Conservation (phyloP, 2,329 filamentous ascomycete genomes). For the Periconia digitata region DNA sequence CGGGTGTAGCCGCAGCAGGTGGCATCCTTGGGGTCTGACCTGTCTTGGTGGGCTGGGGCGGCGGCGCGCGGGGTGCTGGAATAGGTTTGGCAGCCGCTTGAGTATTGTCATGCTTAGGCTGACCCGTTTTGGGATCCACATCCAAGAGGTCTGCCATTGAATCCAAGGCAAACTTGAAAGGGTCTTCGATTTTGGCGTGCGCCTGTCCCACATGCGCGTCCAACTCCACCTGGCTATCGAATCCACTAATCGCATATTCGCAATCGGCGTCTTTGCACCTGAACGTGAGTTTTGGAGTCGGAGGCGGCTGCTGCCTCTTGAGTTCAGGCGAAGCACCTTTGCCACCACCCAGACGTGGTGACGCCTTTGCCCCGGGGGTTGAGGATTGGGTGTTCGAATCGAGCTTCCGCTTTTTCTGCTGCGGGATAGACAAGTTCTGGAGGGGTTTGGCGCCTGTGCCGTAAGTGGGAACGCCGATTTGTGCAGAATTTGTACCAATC, state of each 20-base stretch:
- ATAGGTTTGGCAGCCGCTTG: constrained; percentile 25
- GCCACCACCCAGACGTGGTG: constrained; percentile 40
- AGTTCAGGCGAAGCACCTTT: constrained; percentile 49
- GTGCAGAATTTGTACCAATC: constrained; percentile 53
- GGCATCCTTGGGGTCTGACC: constrained; percentile 36
- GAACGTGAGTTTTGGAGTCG: constrained; percentile 50
- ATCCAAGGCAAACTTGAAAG: constrained; percentile 58
- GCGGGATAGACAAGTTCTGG: constrained; percentile 60
- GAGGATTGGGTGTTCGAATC: constrained; percentile 44
- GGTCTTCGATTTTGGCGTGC: constrained; percentile 58
- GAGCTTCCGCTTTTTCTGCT: constrained; percentile 57
- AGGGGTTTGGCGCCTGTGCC: constrained; percentile 55
- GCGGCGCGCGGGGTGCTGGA: constrained; percentile 23
- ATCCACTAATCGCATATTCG: constrained; percentile 57
- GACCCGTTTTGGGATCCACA: constrained; percentile 48
- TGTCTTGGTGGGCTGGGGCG: constrained; percentile 31
- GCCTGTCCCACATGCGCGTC: constrained; percentile 56
- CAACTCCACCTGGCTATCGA: constrained; percentile 56
- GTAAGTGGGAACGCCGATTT: constrained; percentile 60
- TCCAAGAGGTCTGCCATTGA: constrained; percentile 56
- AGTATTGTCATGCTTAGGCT: constrained; percentile 29
- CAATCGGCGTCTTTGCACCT: constrained; percentile 57
- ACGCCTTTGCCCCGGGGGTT: constrained; percentile 44
- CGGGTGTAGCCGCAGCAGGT: constrained; percentile 41
- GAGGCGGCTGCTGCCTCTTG: constrained; percentile 46